These are phyloP conservation scores for Paraleonurus japonicus DNA, from an alignment of 257 asterid species.

Conservation along the genomic window DNA sequence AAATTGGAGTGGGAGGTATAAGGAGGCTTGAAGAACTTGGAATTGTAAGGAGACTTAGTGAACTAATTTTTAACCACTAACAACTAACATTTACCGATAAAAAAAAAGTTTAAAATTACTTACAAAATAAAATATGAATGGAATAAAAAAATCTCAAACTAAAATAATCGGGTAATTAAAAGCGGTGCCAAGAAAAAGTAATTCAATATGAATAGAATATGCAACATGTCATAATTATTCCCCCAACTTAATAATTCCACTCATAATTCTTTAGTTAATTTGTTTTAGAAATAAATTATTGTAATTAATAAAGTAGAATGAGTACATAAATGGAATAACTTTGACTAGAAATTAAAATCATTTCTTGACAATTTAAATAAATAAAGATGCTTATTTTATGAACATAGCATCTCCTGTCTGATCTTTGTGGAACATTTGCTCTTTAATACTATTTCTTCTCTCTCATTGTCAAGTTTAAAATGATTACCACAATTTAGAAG, in stretches of 20 bases:
- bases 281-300: not conserved
- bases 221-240: constrained; percentile 27
- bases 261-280: constrained; percentile 9
- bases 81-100: too few species aligned
- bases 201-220: not conserved
- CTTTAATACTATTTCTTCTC: constrained; percentile 28
- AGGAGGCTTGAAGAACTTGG: too few species aligned
- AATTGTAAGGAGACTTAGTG: too few species aligned
- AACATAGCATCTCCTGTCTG: constrained; percentile 41
- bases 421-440: constrained; percentile 31
- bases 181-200: constrained; percentile 27
- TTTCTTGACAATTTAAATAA: not conserved
- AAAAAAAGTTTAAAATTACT: too few species aligned
- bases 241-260: constrained; percentile 30
- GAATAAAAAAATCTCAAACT: not conserved
- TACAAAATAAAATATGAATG: not conserved
- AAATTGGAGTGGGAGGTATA: too few species aligned
- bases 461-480: constrained; percentile 27
- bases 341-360: constrained; percentile 26
- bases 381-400: constrained; percentile 23
- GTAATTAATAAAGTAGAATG: not conserved
- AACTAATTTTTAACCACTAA: too few species aligned
- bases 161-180: not conserved
- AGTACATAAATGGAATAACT: constrained; percentile 28
- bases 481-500: constrained; percentile 20